Percentiles rank a stretch among this genome's conserved stretches.
Evolutionary conservation across 345 rosid genomes (phyloP).

Genomic region (Bruguiera sexangula): DNA sequence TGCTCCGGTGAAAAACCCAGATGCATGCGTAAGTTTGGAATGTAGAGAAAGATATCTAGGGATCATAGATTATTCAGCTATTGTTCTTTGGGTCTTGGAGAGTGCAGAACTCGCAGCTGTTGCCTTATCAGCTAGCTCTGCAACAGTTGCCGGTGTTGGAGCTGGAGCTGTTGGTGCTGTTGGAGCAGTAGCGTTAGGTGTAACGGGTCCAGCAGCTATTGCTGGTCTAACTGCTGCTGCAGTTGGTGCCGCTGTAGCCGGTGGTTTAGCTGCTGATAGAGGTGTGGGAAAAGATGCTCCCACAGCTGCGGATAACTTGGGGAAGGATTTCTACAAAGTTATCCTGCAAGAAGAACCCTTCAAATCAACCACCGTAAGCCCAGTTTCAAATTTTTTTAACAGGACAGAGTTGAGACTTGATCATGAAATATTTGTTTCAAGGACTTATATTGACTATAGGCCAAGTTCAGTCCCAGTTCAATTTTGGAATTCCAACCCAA

Average conservation of each 20-base stretch:
- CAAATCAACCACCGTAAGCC: conserved; percentile 66
- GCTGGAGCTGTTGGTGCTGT: conserved; percentile 74
- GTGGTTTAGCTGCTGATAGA: conserved; percentile 64
- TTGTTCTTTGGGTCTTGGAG: conserved; percentile 80
- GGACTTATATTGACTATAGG: too few species aligned
- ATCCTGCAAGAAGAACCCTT: conserved; percentile 85
- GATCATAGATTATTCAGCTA: conserved; percentile 69
- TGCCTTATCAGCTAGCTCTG: conserved; percentile 62
- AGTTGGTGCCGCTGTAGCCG: conserved; percentile 79
- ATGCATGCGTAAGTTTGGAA: conserved; percentile 41
- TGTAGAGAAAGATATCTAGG: conserved; percentile 81
- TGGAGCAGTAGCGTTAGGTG: conserved; percentile 71
- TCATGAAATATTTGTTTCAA: too few species aligned
- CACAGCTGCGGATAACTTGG: conserved; percentile 62
- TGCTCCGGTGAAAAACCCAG: conserved; percentile 69
- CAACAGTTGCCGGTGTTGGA: conserved; percentile 75
- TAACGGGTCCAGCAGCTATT: conserved; percentile 63
- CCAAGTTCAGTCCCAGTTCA: too few species aligned
- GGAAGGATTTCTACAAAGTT: conserved; percentile 71
- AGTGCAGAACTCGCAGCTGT: conserved; percentile 73
- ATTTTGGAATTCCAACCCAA: not conserved
- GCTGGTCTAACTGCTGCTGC: conserved; percentile 76
- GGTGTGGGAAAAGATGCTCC: conserved; percentile 64
- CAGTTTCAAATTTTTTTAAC: not conserved
- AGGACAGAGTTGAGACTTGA: too few species aligned